A percentile compares a stretch with the other conserved stretches of the same genome.
Evolutionary conservation across 371 early-diverging fungal species (phyloP).

Genomic region (Mucor saturninus): DNA sequence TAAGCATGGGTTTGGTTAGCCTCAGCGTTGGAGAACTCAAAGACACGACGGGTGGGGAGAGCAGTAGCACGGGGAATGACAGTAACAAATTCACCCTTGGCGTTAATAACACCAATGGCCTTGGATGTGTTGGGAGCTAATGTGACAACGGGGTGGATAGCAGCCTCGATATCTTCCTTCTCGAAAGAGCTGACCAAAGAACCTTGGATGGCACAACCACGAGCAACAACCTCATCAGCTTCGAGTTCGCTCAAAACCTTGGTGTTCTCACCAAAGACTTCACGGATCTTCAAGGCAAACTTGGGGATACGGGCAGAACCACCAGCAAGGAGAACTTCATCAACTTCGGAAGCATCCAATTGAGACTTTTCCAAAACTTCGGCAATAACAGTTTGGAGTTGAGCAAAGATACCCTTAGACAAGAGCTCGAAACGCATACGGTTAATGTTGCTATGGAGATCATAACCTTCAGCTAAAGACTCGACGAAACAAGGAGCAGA

Average conservation of each 20-base stretch:
- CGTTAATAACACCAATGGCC: constrained; percentile 79
- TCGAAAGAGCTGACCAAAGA: constrained; percentile 66
- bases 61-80: constrained; percentile 85
- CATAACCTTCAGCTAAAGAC: constrained; percentile 90
- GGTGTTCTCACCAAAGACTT: constrained; percentile 86
- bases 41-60: constrained; percentile 80
- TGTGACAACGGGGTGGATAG: constrained; percentile 65
- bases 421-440: constrained; percentile 94
- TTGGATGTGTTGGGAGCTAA: constrained; percentile 73
- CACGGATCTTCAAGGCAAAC: constrained; percentile 83
- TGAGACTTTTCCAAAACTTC: constrained; percentile 75
- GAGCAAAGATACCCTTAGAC: constrained; percentile 78
- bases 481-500: constrained; percentile 94
- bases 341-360: constrained; percentile 70
- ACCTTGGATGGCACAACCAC: constrained; percentile 98
- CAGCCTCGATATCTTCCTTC: constrained; percentile 58
- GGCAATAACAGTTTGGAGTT: constrained; percentile 76
- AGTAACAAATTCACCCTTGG: constrained; percentile 74
- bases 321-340: constrained; percentile 95
- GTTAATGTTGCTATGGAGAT: constrained; percentile 87
- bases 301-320: constrained; percentile 98
- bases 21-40: constrained; percentile 73
- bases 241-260: constrained; percentile 75
- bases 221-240: constrained; percentile 97
- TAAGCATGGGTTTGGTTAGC: constrained; percentile 78